Evolutionary conservation across 1,139 yeast species (phyloP), one percentile per base, ranked within the genome.

Genomic region (Meyerozyma athensensis): DNA sequence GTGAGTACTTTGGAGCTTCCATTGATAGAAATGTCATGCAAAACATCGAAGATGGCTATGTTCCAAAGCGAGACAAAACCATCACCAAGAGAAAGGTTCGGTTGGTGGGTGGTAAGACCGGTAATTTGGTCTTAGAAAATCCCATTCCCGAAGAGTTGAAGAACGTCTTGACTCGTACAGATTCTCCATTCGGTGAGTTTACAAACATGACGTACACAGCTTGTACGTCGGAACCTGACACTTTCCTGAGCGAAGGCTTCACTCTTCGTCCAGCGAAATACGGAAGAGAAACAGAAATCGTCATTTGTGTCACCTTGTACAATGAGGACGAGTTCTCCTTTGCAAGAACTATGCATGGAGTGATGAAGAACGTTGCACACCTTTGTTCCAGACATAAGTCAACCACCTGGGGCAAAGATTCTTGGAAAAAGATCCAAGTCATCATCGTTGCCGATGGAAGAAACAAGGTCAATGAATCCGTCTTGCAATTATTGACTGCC

Each of bases 351-450:
- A 72, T 92, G 75, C 96, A 92, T 57, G 84, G 95, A 0, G 92
- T 90, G 16, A 86, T 90, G 86, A 84, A 81, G 50, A 92, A 92
- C 59, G 78, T 92, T 45, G 86, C 96, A 2, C 94, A 89, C 52
- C 68, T 92, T 38, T 81, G 95, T 54, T 77, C 83, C 12, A 77
- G 97, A 57, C 74, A 77, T 39, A 83, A 80, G 54, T 83, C 95
- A 30, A 70, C 85, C 35, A 82, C 83, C 14, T 92, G 98, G 98
- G 97, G 97, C 6, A 80, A 81, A 47, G 94, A 89, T 44, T 86
- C 95, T 18, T 92, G 98, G 98, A 87, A 92, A 56, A 90, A 89
- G 59, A 81, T 90, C 22, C 96, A 90, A 41, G 96, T 92, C 8
- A 69, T 86, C 36, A 82, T 92, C 51, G 86, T 90, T 22, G 80